Base-by-base conservation (phyloP, 305 asterid genomes). In the Fraxinus velutina region DNA sequence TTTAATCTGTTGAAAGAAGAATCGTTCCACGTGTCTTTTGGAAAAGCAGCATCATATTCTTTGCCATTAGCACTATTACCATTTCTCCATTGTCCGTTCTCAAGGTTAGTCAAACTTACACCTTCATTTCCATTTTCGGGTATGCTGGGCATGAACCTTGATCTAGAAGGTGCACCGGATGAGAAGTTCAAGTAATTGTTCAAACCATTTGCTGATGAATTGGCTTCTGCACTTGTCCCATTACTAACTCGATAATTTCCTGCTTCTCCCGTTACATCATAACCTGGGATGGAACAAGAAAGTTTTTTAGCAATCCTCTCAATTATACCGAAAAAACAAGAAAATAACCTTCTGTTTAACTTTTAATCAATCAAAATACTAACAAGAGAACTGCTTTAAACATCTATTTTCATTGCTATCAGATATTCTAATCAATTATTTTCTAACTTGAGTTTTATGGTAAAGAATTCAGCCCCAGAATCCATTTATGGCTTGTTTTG, bases 61-160 rank as follows among this genome's bases (percentile, higher is more conserved):
- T 75, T 64, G 77, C 83, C 78, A 74, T 81, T 82, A 21, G 81
- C 44, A 50, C 75, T 77, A 29, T 81, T 83, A 6, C 76, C 86
- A 24, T 83, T 86, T 76, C 88, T 79, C 75, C 81, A 7, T 21
- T 37, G 90, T 44, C 73, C 78, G 27, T 87, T 87, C 15, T 82
- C 90, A 30, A 82, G 79, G 87, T 80, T 81, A 22, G 44, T 66
- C 5, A 82, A 62, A 36, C 80, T 80, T 0, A 37, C 71, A 78
- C 44, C 81, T 47, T 83, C 89, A 29, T 79, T 89, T 60, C 83
- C 89, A 70, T 85, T 85, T 84, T 93, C 98, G 15, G 97, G 95
- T 85, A 92, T 94, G 87, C 87, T 92, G 33, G 97, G 95, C 98
- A 94, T 90, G 91, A 89, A 91, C 73, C 90, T 87, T 29, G 92